Conservation (phyloP, 176 grass and related monocot genomes). For the Poa pratensis region DNA sequence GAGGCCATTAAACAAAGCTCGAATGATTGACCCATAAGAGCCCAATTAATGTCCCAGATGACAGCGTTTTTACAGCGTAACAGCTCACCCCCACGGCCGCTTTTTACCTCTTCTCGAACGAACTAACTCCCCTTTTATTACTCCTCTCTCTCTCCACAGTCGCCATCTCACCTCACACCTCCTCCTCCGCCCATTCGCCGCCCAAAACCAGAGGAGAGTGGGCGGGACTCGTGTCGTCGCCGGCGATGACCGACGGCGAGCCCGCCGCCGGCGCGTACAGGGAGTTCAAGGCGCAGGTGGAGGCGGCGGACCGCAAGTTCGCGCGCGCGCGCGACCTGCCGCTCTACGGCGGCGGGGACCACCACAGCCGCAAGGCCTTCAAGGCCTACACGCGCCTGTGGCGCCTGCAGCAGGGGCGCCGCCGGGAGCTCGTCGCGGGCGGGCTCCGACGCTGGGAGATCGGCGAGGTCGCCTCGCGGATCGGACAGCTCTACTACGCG, state of each 20-base stretch:
- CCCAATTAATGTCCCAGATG: slow-evolving; percentile 40
- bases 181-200: slow-evolving; percentile 34
- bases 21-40: slow-evolving; percentile 59
- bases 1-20: slow-evolving; percentile 37
- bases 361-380: slow-evolving; percentile 90
- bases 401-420: slow-evolving; percentile 80
- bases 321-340: slow-evolving; percentile 90
- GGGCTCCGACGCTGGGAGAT: slow-evolving; percentile 91
- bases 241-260: slow-evolving; percentile 62
- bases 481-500: slow-evolving; percentile 98
- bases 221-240: no score
- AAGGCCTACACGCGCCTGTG: slow-evolving; percentile 96
- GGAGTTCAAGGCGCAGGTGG: slow-evolving; percentile 63
- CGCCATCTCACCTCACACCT: not conserved
- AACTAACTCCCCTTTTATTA: slow-evolving; percentile 48
- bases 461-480: slow-evolving; percentile 94
- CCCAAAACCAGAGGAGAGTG: slow-evolving; percentile 40
- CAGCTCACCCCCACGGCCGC: slow-evolving; percentile 16
- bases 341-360: slow-evolving; percentile 65
- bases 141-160: not conserved
- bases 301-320: slow-evolving; percentile 91
- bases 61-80: slow-evolving; percentile 9
- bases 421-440: slow-evolving; percentile 63
- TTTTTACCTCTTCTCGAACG: slow-evolving; percentile 40
- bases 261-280: slow-evolving; percentile 48